Percentiles rank a stretch among this genome's conserved stretches.
Evolutionary conservation across 495 filamentous ascomycete species (phyloP).

Genomic region (Aeminium ludgeri): DNA sequence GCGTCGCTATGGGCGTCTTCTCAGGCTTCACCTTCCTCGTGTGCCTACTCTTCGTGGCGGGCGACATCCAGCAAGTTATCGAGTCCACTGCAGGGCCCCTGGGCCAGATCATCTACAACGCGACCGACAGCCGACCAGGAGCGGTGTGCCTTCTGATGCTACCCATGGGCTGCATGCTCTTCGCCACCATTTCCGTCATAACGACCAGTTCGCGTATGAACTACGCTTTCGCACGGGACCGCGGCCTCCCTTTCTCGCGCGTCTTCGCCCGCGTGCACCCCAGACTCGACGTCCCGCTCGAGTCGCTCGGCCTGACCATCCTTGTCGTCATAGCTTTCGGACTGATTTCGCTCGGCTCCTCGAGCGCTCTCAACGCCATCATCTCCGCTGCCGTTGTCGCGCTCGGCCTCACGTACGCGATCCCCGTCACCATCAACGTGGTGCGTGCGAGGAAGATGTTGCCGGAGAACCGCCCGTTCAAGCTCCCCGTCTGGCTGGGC

Average conservation of each 20-base stretch:
- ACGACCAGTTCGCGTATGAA: constrained; percentile 63
- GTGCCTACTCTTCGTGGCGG: constrained; percentile 47
- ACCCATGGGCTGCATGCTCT: constrained; percentile 54
- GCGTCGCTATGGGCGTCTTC: constrained; percentile 48
- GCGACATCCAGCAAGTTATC: constrained; percentile 43
- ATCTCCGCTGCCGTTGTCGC: constrained; percentile 54
- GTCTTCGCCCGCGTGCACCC: constrained; percentile 50
- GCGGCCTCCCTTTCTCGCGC: constrained; percentile 48
- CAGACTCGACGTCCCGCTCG: constrained; percentile 47
- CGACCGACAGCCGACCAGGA: constrained; percentile 46
- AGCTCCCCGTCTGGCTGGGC: constrained; percentile 37
- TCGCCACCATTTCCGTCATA: constrained; percentile 55
- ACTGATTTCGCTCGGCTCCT: constrained; percentile 58
- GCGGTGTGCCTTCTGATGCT: constrained; percentile 58
- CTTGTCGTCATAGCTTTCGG: constrained; percentile 51
- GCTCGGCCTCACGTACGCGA: constrained; percentile 54
- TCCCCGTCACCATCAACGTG: constrained; percentile 52
- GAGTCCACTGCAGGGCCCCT: constrained; percentile 44
- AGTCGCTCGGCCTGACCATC: constrained; percentile 50
- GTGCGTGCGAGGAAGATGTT: constrained; percentile 47
- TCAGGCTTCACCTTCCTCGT: constrained; percentile 55
- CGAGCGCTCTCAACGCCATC: constrained; percentile 49
- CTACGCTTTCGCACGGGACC: constrained; percentile 58
- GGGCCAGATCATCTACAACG: constrained; percentile 53
- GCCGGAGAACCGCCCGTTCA: constrained; percentile 42